phyloP scores from a whole-genome alignment of 352 stramenopile genomes.

The Globisporangium nodosum region DNA sequence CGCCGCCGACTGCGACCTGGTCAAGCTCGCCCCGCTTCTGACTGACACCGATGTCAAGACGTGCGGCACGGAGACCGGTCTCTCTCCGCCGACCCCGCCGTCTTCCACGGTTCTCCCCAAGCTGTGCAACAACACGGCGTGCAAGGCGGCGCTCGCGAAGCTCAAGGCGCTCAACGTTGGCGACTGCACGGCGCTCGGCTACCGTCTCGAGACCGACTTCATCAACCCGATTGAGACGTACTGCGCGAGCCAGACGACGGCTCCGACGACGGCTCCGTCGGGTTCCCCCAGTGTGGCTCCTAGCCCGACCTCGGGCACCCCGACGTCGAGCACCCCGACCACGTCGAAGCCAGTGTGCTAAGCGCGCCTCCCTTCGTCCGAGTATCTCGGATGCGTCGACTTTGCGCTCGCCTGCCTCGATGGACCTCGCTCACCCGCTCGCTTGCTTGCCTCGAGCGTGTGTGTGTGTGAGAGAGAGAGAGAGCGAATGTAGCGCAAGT shows the following conservation, averaged over 20 bases:
- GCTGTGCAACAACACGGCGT: not conserved
- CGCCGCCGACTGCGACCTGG: not conserved
- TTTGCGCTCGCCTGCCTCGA: not conserved
- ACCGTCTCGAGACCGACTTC: not conserved
- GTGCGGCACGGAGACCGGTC: not conserved
- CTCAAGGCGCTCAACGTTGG: not conserved
- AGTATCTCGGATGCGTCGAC: not conserved
- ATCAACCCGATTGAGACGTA: not conserved
- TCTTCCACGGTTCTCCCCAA: not conserved
- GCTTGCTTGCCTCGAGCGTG: not conserved
- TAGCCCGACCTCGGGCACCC: not conserved
- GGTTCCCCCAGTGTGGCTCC: not conserved
- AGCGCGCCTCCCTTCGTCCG: not conserved
- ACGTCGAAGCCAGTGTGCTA: slow-evolving; percentile 4
- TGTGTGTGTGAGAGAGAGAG: not conserved
- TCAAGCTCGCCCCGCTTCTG: not conserved
- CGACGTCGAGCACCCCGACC: not conserved
- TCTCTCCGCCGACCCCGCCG: not conserved
- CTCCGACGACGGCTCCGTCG: not conserved
- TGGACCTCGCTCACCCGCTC: not conserved
- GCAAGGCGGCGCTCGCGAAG: not conserved
- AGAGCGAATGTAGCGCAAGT: not conserved
- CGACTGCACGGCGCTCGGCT: not conserved
- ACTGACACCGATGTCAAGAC: not conserved
- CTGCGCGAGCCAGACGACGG: not conserved